Evolutionary conservation across 192 early-diverging fungal species (phyloP).

Genomic region (Blastocladiella britannica): DNA sequence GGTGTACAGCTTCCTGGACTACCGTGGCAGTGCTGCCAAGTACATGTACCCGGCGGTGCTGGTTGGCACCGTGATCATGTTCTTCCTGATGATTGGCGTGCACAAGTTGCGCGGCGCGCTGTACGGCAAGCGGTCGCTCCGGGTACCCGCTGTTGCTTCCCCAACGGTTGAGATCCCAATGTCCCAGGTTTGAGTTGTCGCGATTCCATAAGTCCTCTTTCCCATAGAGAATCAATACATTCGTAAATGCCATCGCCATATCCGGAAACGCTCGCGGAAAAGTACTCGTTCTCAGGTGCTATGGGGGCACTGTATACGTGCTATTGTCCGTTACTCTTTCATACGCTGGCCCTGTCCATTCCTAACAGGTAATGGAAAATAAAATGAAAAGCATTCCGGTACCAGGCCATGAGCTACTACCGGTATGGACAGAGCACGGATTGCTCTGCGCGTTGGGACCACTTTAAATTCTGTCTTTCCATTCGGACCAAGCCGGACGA

Average conservation of each 20-base stretch:
- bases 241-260: neutral
- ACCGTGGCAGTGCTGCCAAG: neutral
- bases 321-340: neutral
- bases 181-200: no score
- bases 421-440: neutral
- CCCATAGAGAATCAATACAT: no score
- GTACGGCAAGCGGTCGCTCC: no score
- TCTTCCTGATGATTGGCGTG: neutral
- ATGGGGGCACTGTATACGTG: neutral
- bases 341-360: neutral
- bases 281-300: neutral
- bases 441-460: neutral
- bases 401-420: neutral
- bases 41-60: neutral
- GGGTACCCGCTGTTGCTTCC: no score
- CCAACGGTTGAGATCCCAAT: no score
- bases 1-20: neutral
- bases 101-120: neutral
- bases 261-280: neutral
- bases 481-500: neutral
- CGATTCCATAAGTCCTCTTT: no score
- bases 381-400: neutral
- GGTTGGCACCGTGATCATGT: neutral
- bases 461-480: neutral
- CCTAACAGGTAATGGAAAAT: neutral